Evolutionary conservation across 2,329 filamentous ascomycete genomes (phyloP), one percentile per base, ranked within the genome.

Genomic region (Fusarium falciforme): DNA sequence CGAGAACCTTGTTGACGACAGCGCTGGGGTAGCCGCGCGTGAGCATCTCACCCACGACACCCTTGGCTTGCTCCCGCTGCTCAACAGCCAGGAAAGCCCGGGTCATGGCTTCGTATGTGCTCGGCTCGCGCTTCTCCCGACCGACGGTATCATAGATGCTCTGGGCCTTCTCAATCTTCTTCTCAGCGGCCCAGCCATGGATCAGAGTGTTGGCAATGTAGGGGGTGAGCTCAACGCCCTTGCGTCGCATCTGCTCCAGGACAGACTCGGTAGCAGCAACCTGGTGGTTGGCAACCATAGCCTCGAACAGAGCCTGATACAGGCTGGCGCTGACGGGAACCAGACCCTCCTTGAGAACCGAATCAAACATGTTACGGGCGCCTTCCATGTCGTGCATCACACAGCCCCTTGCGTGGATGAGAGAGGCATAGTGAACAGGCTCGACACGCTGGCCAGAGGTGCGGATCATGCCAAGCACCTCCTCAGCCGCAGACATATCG

Each of bases 141-240:
- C 92, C 90, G 5, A 99, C 92, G n/a, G 89, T 88, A 68, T 93
- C 89, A 81, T 97, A 99, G 71, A 98, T 91, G 27, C 89, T 85
- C 79, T 92, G 91, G 20, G 95, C 94, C 83, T 94, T 95, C 69
- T 86, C 84, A 52, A 98, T 93, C 73, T 97, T 89, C 83, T 93
- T 93, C 81, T 93, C 93, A 16, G 92, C 89, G 25, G 96, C 94
- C 96, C 96, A 99, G 73, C 96, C 96, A 80, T 98, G 95, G 79
- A 99, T 98, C 54, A 99, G 88, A 7, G 96, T 98, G 86, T 99
- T 99, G 80, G 96, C 96, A 80, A 99, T 98, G 85, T 99, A 99
- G 0, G 96, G 93, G 3, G 96, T 98, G 87, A 98, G 91, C 78
- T 95, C 93, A 12, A 99, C 92, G 40, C 90, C 85, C 68, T 90